A percentile compares a stretch with the other conserved stretches of the same genome.
phyloP scores from a whole-genome alignment of 257 asterid genomes.

The Solanum medicagineum region DNA sequence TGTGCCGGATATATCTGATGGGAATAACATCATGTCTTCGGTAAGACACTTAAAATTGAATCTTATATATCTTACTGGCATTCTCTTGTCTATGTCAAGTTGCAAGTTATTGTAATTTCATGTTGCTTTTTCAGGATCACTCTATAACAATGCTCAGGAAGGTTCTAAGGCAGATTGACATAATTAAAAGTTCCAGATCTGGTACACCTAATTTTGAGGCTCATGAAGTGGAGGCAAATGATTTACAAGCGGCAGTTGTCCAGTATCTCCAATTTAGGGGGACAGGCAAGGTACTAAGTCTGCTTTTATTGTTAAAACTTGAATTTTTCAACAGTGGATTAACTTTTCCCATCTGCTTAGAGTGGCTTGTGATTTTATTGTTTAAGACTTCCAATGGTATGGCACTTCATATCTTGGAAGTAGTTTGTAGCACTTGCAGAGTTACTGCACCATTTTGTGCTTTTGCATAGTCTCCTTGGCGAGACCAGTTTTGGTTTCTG shows the following conservation, averaged over 20 bases:
- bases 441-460: not conserved
- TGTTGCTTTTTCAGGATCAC: constrained; percentile 57
- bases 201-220: constrained; percentile 87
- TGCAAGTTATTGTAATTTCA: not conserved
- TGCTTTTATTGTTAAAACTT: not conserved
- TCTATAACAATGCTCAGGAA: constrained; percentile 74
- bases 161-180: constrained; percentile 73
- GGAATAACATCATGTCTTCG: constrained; percentile 75
- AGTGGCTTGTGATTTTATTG: not conserved
- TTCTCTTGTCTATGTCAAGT: constrained; percentile 4
- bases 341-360: not conserved
- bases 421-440: not conserved
- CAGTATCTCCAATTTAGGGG: constrained; percentile 84
- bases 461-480: not conserved
- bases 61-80: not conserved
- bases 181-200: constrained; percentile 83
- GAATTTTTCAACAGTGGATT: not conserved
- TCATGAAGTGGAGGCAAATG: constrained; percentile 77
- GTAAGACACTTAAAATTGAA: constrained; percentile 26
- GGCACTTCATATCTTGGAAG: not conserved
- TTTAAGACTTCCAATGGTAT: not conserved
- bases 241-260: constrained; percentile 71
- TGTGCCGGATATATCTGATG: constrained; percentile 94
- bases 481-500: not conserved
- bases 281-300: constrained; percentile 73